phyloP scores from a whole-genome alignment of 2,329 filamentous ascomycete species.

The Xylariomycetidae sp. region DNA sequence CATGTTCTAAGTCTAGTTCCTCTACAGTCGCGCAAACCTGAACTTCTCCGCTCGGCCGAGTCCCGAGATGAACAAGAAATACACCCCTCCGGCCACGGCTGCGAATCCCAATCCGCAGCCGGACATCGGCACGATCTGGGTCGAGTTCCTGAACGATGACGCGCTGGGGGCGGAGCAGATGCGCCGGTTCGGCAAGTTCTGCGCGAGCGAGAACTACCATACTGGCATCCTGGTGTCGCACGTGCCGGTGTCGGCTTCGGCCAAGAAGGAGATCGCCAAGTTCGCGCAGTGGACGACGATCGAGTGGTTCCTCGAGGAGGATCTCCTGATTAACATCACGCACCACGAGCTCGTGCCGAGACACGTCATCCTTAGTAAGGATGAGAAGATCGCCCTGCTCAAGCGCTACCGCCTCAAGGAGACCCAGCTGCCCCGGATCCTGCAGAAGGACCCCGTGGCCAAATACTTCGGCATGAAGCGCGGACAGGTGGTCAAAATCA shows the following conservation, averaged over 20 bases:
- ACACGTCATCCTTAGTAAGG: slow-evolving; percentile 82
- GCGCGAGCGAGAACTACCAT: slow-evolving; percentile 75
- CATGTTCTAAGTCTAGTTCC: no score
- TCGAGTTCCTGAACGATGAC: slow-evolving; percentile 80
- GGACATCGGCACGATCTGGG: slow-evolving; percentile 83
- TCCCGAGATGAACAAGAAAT: slow-evolving; percentile 77
- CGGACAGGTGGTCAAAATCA: slow-evolving; percentile 97
- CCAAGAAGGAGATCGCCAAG: slow-evolving; percentile 78
- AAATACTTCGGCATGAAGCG: slow-evolving; percentile 86
- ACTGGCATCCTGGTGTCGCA: slow-evolving; percentile 88
- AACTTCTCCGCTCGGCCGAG: slow-evolving; percentile 84
- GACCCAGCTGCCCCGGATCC: slow-evolving; percentile 89
- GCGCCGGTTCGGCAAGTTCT: slow-evolving; percentile 80
- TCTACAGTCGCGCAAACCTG: slow-evolving; percentile 70
- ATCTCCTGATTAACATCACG: slow-evolving; percentile 96
- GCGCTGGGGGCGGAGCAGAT: slow-evolving; percentile 88
- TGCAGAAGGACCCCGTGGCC: slow-evolving; percentile 87
- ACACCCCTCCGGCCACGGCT: slow-evolving; percentile 67
- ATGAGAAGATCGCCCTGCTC: slow-evolving; percentile 83
- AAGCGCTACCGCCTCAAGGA: slow-evolving; percentile 94
- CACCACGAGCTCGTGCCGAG: slow-evolving; percentile 94
- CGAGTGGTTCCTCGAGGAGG: slow-evolving; percentile 93
- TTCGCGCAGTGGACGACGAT: slow-evolving; percentile 74
- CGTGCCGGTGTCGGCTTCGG: slow-evolving; percentile 76
- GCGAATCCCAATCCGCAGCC: slow-evolving; percentile 65